Evolutionary conservation across 257 asterid species (phyloP).

Genomic region (Sherardia arvensis): DNA sequence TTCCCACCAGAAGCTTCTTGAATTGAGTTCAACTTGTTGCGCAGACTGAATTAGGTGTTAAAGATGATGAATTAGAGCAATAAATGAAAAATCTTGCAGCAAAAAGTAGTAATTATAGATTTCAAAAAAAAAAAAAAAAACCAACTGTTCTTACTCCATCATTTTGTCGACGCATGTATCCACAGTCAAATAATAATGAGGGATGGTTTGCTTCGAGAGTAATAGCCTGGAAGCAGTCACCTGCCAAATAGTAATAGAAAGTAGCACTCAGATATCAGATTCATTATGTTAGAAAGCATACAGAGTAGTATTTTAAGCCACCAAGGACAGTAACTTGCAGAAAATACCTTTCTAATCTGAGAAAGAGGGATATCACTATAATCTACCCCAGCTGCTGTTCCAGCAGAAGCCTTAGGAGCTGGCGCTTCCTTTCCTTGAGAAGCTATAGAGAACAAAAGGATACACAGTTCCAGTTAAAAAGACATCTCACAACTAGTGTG

Average conservation of each 20-base stretch:
- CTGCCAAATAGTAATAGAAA: constrained; percentile 29
- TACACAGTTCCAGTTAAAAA: constrained; percentile 14
- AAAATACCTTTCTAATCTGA: constrained; percentile 86
- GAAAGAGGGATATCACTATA: constrained; percentile 76
- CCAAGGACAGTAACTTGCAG: background rate
- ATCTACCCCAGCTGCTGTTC: constrained; percentile 39
- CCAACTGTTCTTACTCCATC: constrained; percentile 60
- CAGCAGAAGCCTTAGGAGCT: constrained; percentile 46
- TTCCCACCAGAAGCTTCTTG: constrained; percentile 98
- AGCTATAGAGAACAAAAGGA: constrained; percentile 36
- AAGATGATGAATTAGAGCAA: constrained; percentile 6
- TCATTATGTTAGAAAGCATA: too few species aligned
- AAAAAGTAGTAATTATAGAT: background rate
- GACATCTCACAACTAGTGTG: background rate
- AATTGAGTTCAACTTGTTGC: constrained; percentile 61
- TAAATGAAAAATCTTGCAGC: constrained; percentile 4
- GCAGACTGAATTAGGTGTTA: constrained; percentile 47
- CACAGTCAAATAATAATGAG: constrained; percentile 90
- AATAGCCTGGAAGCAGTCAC: constrained; percentile 80
- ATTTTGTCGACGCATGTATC: constrained; percentile 97
- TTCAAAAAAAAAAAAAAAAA: too few species aligned
- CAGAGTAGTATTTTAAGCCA: background rate
- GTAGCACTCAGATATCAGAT: constrained; percentile 3
- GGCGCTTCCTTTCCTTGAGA: constrained; percentile 60
- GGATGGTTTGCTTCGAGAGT: constrained; percentile 91